These are phyloP conservation scores for Pholiota microspora DNA, from an alignment of 768 basidiomycete species.

Conservation along the genomic window DNA sequence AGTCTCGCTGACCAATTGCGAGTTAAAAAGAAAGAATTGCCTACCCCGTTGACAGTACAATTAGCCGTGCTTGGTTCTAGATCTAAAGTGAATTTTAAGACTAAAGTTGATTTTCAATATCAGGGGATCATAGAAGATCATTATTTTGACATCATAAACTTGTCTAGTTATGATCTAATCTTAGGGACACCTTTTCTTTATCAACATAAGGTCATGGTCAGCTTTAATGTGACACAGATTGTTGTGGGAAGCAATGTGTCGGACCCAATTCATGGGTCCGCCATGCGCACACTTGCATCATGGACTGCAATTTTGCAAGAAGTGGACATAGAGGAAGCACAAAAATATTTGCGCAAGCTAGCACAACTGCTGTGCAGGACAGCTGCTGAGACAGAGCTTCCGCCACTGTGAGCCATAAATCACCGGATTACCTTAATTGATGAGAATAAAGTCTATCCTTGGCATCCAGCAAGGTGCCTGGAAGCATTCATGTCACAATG, in stretches of 20 bases:
- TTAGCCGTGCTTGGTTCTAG: slow-evolving; percentile 37
- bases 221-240: slow-evolving; percentile 23
- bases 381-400: slow-evolving; percentile 25
- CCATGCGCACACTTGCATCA: slow-evolving; percentile 9
- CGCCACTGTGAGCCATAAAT: slow-evolving; percentile 35
- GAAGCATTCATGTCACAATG: too few relatives aligned
- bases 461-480: slow-evolving; percentile 12
- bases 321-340: slow-evolving; percentile 11
- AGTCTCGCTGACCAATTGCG: slow-evolving; percentile 33
- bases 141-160: slow-evolving; percentile 35
- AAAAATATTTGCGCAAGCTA: not conserved
- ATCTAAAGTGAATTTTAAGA: slow-evolving; percentile 27
- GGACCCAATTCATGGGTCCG: slow-evolving; percentile 18
- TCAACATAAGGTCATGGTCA: slow-evolving; percentile 26
- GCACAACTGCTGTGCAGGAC: slow-evolving; percentile 23
- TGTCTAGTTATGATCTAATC: slow-evolving; percentile 38
- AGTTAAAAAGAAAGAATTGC: slow-evolving; percentile 18
- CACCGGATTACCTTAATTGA: slow-evolving; percentile 40
- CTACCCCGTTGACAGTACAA: slow-evolving; percentile 30
- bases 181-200: slow-evolving; percentile 38
- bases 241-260: slow-evolving; percentile 22
- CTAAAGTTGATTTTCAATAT: slow-evolving; percentile 26
- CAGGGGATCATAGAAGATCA: slow-evolving; percentile 25
- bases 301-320: slow-evolving; percentile 1
- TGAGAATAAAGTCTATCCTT: slow-evolving; percentile 25